Base-by-base conservation (phyloP, 768 basidiomycete species). In the Gymnopilus junonius region DNA sequence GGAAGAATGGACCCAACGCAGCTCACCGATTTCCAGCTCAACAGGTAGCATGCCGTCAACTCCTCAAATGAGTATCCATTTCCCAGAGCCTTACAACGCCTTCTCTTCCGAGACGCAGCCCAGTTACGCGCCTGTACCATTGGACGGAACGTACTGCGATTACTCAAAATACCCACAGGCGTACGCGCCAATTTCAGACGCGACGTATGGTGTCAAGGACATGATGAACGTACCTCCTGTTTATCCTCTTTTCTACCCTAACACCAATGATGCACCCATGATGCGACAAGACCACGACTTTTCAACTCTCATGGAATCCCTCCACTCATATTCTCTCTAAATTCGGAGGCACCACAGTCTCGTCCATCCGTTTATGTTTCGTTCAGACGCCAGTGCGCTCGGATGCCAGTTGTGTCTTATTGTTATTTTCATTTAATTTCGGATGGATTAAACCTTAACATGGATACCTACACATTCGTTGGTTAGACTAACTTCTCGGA, bases 1-100 rank as follows among this genome's bases (percentile, higher is more conserved):
- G 60, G 73, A 77, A 40, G 80, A 80, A 54, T 85, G 83, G 83
- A 76, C 79, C 8, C 77, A 77, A 17, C 74, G 70, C 25, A 76
- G 79, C 2, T 84, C 83, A 3, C 82, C 83, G 0, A 71, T 77
- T 31, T 80, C 82, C 35, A 65, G 62, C 59, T 71, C 66, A 56
- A 70, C 60, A 32, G 62, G 58, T 45, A 83, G 80, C 64, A 73
- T 77, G 50, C 82, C 83, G 4, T 63, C 77, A 11, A 83, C 83
- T 8, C 83, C 83, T 12, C 76, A 72, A 55, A 64, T 74, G 42
- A 66, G 61, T 46, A 71, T 72, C 43, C 73, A 76, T 10, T 69
- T 70, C 53, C 63, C 71, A 6, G 76, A 75, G 45, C 51, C 67
- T 23, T 75, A 71, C 61, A 63, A 53, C 48, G 51, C 75, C 8